phyloP scores from a whole-genome alignment of 164 flowering plant genomes.

The Vitis cinerea region DNA sequence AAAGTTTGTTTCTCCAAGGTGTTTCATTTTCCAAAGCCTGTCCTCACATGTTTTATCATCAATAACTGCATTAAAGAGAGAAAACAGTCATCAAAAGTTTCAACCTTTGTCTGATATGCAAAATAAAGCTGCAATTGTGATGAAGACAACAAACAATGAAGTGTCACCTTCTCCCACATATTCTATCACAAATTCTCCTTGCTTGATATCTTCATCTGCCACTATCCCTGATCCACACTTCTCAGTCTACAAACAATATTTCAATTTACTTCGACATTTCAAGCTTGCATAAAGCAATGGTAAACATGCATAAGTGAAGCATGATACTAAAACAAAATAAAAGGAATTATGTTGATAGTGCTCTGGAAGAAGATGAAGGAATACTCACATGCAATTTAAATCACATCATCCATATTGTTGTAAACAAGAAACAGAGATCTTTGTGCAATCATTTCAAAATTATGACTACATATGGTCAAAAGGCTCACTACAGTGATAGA shows the following conservation, averaged over 20 bases:
- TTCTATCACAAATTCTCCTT: constrained; percentile 91
- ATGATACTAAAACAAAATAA: not conserved
- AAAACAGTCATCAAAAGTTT: not conserved
- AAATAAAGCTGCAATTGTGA: not conserved
- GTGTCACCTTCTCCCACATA: constrained; percentile 97
- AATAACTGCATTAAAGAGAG: constrained; percentile 57
- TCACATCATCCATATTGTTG: no score
- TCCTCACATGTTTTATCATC: constrained; percentile 98
- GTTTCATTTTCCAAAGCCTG: constrained; percentile 99
- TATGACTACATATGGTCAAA: no score
- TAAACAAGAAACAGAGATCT: no score
- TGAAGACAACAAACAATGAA: not conserved
- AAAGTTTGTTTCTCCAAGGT: constrained; percentile 90
- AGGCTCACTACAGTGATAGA: no score
- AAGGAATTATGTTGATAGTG: not conserved
- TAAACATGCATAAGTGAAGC: not conserved
- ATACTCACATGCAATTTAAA: no score
- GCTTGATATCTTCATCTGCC: constrained; percentile 90
- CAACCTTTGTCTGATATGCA: not conserved
- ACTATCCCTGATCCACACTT: constrained; percentile 95
- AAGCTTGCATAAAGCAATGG: not conserved
- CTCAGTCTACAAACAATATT: constrained; percentile 71
- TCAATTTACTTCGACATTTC: constrained; percentile 5
- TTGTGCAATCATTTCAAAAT: no score
- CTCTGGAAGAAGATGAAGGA: no score